These are phyloP conservation scores for Aspergillus steynii DNA, from an alignment of 495 filamentous ascomycete species.

Conservation along the genomic window DNA sequence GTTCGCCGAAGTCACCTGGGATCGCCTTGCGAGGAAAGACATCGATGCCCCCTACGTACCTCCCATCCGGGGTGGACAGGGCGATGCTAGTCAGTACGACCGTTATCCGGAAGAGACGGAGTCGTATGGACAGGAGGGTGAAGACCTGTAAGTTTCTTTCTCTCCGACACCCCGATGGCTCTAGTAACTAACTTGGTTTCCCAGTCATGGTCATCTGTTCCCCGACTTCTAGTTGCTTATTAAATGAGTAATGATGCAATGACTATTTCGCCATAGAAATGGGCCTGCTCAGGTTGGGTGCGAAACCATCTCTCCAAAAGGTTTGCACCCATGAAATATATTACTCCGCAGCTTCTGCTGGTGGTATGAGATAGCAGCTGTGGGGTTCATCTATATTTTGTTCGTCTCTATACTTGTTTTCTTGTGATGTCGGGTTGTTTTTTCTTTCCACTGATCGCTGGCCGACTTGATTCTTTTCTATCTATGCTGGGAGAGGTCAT, in stretches of 20 bases:
- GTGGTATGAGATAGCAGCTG: conserved; percentile 1
- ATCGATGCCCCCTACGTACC: conserved; percentile 98
- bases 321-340: neutral
- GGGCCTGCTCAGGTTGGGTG: conserved; percentile 11
- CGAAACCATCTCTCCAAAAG: conserved; percentile 5
- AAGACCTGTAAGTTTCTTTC: conserved; percentile 72
- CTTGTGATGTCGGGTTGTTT: conserved; percentile 12
- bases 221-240: conserved; percentile 60
- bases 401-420: conserved; percentile 6
- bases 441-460: conserved; percentile 21
- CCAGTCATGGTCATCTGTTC: conserved; percentile 70
- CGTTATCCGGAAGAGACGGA: conserved; percentile 97
- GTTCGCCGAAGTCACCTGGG: conserved; percentile 99
- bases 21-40: conserved; percentile 86
- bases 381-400: conserved; percentile 2
- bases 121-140: conserved; percentile 73
- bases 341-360: neutral
- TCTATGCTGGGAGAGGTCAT: conserved; percentile 9
- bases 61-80: conserved; percentile 88
- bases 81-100: conserved; percentile 97
- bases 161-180: neutral
- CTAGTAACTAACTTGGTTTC: conserved; percentile 15
- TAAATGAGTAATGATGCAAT: conserved; percentile 43
- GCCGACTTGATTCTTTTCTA: conserved; percentile 18
- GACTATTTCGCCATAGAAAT: conserved; percentile 28